Evolutionary conservation across 768 basidiomycete species (phyloP).

Genomic region (Suillus cothurnatus): DNA sequence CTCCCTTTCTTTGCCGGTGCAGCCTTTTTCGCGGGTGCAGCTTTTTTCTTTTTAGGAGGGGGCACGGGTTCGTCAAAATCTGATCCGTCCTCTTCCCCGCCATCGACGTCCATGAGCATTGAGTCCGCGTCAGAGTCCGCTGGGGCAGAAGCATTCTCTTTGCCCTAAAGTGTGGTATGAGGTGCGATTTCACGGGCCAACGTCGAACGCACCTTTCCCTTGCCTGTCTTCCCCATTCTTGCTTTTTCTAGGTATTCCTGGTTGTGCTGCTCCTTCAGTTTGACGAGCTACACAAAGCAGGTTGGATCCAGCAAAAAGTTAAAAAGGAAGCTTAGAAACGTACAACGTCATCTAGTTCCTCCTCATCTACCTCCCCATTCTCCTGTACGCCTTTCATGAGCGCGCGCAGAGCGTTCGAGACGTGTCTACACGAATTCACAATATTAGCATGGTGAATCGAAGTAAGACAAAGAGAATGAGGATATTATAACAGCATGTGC

Average conservation of each 20-base stretch:
- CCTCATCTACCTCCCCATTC: slow-evolving; percentile 70
- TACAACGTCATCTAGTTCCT: slow-evolving; percentile 74
- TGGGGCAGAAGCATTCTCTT: slow-evolving; percentile 47
- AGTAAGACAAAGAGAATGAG: neutral
- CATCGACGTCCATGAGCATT: slow-evolving; percentile 77
- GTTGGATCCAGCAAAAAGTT: slow-evolving; percentile 6
- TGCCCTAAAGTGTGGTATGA: slow-evolving; percentile 39
- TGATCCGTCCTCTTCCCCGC: slow-evolving; percentile 51
- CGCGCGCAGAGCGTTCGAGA: slow-evolving; percentile 54
- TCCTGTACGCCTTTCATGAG: slow-evolving; percentile 71
- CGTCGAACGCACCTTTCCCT: slow-evolving; percentile 43
- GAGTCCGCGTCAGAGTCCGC: slow-evolving; percentile 69
- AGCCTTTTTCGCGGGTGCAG: slow-evolving; percentile 33
- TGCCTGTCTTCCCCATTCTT: slow-evolving; percentile 39
- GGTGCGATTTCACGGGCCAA: neutral
- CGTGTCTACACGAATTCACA: slow-evolving; percentile 53
- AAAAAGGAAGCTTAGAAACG: slow-evolving; percentile 22
- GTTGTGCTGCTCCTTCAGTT: slow-evolving; percentile 72
- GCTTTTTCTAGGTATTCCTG: slow-evolving; percentile 56
- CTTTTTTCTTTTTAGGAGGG: slow-evolving; percentile 48
- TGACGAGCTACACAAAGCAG: slow-evolving; percentile 49
- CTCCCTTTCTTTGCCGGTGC: slow-evolving; percentile 46
- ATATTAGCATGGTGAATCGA: neutral
- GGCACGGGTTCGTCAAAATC: slow-evolving; percentile 44
- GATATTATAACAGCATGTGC: neutral